Conservation (phyloP, 805 yeast species). For the Teunomyces lycoperdinae region DNA sequence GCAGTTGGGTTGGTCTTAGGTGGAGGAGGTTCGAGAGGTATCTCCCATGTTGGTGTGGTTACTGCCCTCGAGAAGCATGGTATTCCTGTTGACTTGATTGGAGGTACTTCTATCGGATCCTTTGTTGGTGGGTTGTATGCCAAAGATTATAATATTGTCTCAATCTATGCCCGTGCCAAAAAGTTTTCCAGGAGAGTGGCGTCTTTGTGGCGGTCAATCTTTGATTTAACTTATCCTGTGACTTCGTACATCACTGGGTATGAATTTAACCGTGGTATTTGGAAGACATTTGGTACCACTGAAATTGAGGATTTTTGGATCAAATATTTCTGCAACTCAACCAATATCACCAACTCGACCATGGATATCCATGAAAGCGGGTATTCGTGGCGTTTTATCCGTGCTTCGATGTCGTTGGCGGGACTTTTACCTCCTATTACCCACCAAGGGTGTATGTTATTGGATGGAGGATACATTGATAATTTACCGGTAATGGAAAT, state of each 20-base stretch:
- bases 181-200: conserved; percentile 79
- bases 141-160: conserved; percentile 84
- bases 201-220: conserved; percentile 77
- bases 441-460: conserved; percentile 84
- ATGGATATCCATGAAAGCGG: conserved; percentile 95
- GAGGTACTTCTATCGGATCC: conserved; percentile 96
- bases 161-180: conserved; percentile 86
- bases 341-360: conserved; percentile 89
- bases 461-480: conserved; percentile 96
- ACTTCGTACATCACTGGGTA: conserved; percentile 96
- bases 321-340: conserved; percentile 82
- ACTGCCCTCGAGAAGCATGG: conserved; percentile 88
- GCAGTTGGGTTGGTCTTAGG: conserved; percentile 94
- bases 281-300: conserved; percentile 91
- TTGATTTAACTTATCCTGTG: conserved; percentile 89
- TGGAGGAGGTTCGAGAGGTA: conserved; percentile 97
- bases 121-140: conserved; percentile 96
- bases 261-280: conserved; percentile 94
- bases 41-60: conserved; percentile 89
- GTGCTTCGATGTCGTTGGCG: conserved; percentile 96
- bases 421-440: conserved; percentile 88
- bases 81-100: conserved; percentile 88
- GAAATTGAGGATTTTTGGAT: conserved; percentile 97
- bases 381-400: conserved; percentile 89
- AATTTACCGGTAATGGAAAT: conserved; percentile 90